Conservation (phyloP, 1,284 basidiomycete genomes). For the Exobasidium cylindrosporum region DNA sequence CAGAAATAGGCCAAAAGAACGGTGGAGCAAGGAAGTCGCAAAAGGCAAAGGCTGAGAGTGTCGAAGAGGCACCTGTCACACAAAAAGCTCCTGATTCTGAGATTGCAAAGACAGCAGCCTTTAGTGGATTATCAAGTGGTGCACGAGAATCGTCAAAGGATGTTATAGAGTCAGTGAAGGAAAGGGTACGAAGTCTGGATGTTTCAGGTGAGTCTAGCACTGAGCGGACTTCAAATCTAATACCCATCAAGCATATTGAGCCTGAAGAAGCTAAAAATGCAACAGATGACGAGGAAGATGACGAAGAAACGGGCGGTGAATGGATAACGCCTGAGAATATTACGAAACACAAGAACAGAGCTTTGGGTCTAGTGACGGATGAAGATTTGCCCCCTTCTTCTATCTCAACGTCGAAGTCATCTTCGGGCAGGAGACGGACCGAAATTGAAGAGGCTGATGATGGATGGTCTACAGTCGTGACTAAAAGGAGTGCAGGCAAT, state of each 20-base stretch:
- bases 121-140: background rate
- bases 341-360: constrained; percentile 79
- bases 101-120: background rate
- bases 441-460: constrained; percentile 38
- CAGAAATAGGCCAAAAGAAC: background rate
- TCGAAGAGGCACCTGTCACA: background rate
- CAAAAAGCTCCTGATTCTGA: background rate
- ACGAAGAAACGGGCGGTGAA: constrained; percentile 59
- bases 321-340: constrained; percentile 97
- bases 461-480: background rate
- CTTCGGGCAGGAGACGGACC: constrained; percentile 59
- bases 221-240: constrained; percentile 25
- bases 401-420: constrained; percentile 4
- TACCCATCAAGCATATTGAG: constrained; percentile 57
- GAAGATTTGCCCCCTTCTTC: constrained; percentile 17
- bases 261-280: constrained; percentile 24
- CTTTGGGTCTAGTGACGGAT: constrained; percentile 64
- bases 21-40: background rate
- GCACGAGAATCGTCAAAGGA: background rate
- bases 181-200: background rate
- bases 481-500: background rate
- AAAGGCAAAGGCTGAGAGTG: constrained; percentile 15
- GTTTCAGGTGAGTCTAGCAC: background rate
- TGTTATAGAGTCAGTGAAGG: background rate
- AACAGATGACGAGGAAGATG: constrained; percentile 68